phyloP scores from a whole-genome alignment of 495 filamentous ascomycete genomes.

The Neurospora pannonica region DNA sequence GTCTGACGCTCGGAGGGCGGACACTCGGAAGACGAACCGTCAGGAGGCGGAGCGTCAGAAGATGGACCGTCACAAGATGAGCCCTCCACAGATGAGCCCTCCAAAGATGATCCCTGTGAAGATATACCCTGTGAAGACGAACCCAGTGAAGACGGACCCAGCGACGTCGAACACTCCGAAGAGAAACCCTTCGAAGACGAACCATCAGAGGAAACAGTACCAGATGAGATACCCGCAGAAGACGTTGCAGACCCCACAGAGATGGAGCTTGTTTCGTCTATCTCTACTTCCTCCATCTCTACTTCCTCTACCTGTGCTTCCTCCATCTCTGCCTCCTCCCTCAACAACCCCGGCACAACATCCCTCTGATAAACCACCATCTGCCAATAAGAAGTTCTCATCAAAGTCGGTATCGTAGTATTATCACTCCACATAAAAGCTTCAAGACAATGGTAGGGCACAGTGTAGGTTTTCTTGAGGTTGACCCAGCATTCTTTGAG shows the following conservation, averaged over 20 bases:
- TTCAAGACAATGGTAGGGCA: not conserved
- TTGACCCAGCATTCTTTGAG: not conserved
- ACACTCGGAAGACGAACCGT: not conserved
- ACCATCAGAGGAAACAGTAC: not conserved
- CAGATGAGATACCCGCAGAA: not conserved
- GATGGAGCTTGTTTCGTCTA: not conserved
- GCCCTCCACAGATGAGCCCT: not conserved
- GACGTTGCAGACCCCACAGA: not conserved
- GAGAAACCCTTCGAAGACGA: not conserved
- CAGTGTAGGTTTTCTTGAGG: not conserved
- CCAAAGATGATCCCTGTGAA: not conserved
- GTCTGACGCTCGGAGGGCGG: not conserved
- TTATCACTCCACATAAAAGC: not conserved
- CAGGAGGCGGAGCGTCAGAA: not conserved
- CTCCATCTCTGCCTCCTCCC: not conserved
- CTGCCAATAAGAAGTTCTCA: not conserved
- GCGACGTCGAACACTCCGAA: not conserved
- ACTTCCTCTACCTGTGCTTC: not conserved
- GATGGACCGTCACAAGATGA: not conserved
- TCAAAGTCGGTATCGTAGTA: not conserved
- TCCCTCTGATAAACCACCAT: not conserved
- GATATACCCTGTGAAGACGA: not conserved
- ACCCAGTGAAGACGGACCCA: too few relatives aligned
- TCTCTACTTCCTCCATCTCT: not conserved
- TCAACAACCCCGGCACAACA: not conserved